Evolutionary conservation across 2,329 filamentous ascomycete genomes (phyloP).

Genomic region (Fusarium caatingaense): DNA sequence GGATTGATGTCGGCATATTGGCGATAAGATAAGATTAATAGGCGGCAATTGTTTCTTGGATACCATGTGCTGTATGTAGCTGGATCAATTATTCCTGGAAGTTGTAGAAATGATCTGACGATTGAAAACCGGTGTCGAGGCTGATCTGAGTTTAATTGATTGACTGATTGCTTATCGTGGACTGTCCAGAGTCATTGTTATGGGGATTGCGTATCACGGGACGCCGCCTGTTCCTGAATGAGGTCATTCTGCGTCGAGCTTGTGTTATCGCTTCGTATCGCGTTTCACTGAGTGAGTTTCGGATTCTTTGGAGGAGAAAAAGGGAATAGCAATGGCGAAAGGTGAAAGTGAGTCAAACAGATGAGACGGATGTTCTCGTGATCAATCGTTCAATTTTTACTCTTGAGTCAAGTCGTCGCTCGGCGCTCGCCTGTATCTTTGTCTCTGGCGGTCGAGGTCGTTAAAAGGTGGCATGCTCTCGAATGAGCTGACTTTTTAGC

Average conservation of each 20-base stretch:
- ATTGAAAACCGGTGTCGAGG: neutral
- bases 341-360: conserved; percentile 6
- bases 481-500: conserved; percentile 38
- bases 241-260: conserved; percentile 27
- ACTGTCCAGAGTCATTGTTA: conserved; percentile 5
- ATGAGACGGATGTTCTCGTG: conserved; percentile 15
- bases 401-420: neutral
- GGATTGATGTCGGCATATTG: neutral
- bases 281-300: conserved; percentile 16
- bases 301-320: neutral
- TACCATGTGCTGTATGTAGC: conserved; percentile 9
- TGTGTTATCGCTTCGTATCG: conserved; percentile 18
- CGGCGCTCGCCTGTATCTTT: conserved; percentile 1
- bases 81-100: conserved; percentile 16
- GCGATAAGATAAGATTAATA: neutral
- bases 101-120: neutral
- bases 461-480: conserved; percentile 44
- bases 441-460: conserved; percentile 28
- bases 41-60: neutral
- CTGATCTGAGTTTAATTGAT: conserved; percentile 20
- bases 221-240: conserved; percentile 23
- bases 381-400: conserved; percentile 33
- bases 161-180: conserved; percentile 3
- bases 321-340: conserved; percentile 1
- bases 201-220: conserved; percentile 32